Conservation (phyloP, 805 yeast genomes). For the Wickerhamiella sorbophila region DNA sequence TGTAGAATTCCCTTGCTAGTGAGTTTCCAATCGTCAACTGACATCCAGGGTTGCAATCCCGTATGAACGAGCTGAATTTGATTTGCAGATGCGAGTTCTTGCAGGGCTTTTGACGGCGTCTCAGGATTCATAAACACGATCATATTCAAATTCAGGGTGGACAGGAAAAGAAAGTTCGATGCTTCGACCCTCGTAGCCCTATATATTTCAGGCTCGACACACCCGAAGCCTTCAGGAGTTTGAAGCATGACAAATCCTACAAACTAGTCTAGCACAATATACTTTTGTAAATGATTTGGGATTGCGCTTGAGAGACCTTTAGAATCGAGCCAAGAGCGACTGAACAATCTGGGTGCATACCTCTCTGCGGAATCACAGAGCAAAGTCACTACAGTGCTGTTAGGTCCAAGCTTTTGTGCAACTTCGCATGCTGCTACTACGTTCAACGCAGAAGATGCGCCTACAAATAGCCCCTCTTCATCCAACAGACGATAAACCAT, state of each 20-base stretch:
- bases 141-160: constrained; percentile 53
- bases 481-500: constrained; percentile 76
- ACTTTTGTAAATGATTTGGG: constrained; percentile 58
- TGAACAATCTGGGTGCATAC: constrained; percentile 69
- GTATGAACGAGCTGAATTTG: constrained; percentile 24
- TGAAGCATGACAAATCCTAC: neutral
- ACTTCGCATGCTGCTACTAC: constrained; percentile 78
- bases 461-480: constrained; percentile 81
- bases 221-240: constrained; percentile 72
- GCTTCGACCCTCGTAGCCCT: constrained; percentile 70
- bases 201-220: constrained; percentile 77
- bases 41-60: constrained; percentile 27
- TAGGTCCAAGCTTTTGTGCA: constrained; percentile 58
- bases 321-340: constrained; percentile 57
- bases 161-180: constrained; percentile 56
- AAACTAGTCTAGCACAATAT: constrained; percentile 32
- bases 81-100: constrained; percentile 42
- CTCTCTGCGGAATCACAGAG: constrained; percentile 84
- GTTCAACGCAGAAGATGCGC: constrained; percentile 83
- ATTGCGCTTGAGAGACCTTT: constrained; percentile 48
- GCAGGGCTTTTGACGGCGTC: constrained; percentile 59
- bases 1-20: constrained; percentile 51
- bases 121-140: constrained; percentile 73
- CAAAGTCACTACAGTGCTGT: constrained; percentile 75
- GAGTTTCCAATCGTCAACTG: constrained; percentile 54